Conservation (phyloP, 2,329 filamentous ascomycete species). For the Fusarium sp. region DNA sequence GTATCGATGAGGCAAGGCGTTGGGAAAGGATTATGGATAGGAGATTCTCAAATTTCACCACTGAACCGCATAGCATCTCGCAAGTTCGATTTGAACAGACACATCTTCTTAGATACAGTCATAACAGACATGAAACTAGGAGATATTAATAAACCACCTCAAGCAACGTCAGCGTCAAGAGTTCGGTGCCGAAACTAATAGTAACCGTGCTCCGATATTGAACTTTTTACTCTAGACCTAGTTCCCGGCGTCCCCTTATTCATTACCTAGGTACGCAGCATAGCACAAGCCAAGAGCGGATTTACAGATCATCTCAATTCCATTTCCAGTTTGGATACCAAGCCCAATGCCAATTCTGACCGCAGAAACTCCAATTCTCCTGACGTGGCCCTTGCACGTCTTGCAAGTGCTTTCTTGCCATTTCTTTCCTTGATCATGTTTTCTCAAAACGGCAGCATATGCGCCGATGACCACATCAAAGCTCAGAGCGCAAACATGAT, state of each 20-base stretch:
- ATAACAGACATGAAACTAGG: neutral
- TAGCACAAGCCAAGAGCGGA: slow-evolving; percentile 35
- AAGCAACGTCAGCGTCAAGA: neutral
- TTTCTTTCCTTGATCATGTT: neutral
- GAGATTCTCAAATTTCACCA: neutral
- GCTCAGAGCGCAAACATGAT: slow-evolving; percentile 47
- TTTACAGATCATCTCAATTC: slow-evolving; percentile 22
- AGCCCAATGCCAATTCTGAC: slow-evolving; percentile 24
- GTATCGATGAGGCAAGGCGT: slow-evolving; percentile 34
- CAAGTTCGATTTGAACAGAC: neutral
- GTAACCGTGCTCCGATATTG: slow-evolving; percentile 11
- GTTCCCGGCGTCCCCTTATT: slow-evolving; percentile 31
- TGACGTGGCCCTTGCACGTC: slow-evolving; percentile 4
- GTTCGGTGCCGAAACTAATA: neutral
- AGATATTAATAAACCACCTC: neutral
- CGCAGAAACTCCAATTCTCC: slow-evolving; percentile 29
- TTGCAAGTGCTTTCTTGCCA: slow-evolving; percentile 1
- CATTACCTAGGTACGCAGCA: slow-evolving; percentile 38
- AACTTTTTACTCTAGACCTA: slow-evolving; percentile 32
- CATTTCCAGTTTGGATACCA: slow-evolving; percentile 39
- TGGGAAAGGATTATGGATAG: slow-evolving; percentile 4
- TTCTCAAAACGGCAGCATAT: neutral
- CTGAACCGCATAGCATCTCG: neutral
- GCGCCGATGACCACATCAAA: neutral
- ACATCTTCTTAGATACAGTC: neutral